phyloP scores from a whole-genome alignment of 2,329 filamentous ascomycete genomes.

The Aureobasidium musti region DNA sequence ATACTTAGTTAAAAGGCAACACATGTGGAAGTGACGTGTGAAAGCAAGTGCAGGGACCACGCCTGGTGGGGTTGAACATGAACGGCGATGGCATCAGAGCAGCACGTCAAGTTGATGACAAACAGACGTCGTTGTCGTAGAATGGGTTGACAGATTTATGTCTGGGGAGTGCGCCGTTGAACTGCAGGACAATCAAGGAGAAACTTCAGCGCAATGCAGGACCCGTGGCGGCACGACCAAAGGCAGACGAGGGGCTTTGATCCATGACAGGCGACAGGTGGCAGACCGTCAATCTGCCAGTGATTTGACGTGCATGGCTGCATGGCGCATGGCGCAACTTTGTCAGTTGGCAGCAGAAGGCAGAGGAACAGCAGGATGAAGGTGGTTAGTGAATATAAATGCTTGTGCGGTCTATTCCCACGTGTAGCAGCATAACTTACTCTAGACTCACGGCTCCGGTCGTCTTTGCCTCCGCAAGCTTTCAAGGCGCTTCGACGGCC shows the following conservation, averaged over 20 bases:
- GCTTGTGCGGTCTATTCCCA: constrained; percentile 9
- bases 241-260: neutral
- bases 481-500: constrained; percentile 19
- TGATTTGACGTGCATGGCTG: constrained; percentile 24
- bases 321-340: constrained; percentile 2
- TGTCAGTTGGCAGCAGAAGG: neutral
- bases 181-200: constrained; percentile 6
- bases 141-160: neutral
- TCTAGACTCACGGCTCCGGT: neutral
- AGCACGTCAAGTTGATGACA: neutral
- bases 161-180: no score
- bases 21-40: constrained; percentile 4
- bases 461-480: constrained; percentile 22
- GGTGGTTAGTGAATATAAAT: neutral
- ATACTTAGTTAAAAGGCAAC: neutral
- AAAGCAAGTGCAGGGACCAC: constrained; percentile 11
- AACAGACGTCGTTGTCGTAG: neutral
- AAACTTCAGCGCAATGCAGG: neutral
- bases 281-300: constrained; percentile 22
- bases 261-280: constrained; percentile 6
- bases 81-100: constrained; percentile 16
- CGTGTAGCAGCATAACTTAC: neutral
- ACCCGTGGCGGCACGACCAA: neutral
- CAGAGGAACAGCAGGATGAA: neutral
- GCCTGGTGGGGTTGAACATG: constrained; percentile 2